Percentiles rank a stretch among this genome's conserved stretches.
These are phyloP conservation scores for Exsudoporus floridanus DNA, from an alignment of 1,284 basidiomycete genomes.

Conservation along the genomic window DNA sequence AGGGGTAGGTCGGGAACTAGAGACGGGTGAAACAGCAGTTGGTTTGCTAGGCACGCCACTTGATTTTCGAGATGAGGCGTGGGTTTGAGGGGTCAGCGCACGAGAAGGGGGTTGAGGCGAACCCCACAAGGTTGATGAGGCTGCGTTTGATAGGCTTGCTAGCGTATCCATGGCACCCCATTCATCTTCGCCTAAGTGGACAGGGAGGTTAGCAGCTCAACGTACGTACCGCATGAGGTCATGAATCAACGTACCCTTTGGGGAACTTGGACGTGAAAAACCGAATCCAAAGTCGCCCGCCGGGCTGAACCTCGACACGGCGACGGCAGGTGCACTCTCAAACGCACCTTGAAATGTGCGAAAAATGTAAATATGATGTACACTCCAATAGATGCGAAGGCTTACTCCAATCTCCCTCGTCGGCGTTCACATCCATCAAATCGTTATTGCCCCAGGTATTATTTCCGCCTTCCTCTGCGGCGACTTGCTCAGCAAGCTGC, in stretches of 20 bases:
- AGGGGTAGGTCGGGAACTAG: conserved; percentile 27
- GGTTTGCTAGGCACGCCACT: background rate
- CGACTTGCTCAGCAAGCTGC: conserved; percentile 58
- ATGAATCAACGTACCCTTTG: conserved; percentile 13
- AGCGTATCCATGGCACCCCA: conserved; percentile 27
- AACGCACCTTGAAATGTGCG: conserved; percentile 63
- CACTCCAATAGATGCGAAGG: conserved; percentile 9
- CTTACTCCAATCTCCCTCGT: conserved; percentile 90
- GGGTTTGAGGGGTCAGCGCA: conserved; percentile 13
- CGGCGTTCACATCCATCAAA: conserved; percentile 88
- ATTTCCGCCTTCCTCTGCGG: conserved; percentile 49
- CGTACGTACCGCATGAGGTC: background rate
- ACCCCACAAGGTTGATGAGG: conserved; percentile 14
- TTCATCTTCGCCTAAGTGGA: conserved; percentile 12
- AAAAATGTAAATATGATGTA: background rate
- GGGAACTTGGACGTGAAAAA: conserved; percentile 13
- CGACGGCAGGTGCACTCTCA: conserved; percentile 59
- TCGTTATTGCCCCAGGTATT: conserved; percentile 71
- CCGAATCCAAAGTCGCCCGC: conserved; percentile 25
- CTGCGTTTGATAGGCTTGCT: background rate
- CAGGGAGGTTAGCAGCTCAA: background rate
- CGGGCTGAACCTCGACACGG: conserved; percentile 29
- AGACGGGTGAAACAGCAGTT: conserved; percentile 13
- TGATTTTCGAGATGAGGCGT: conserved; percentile 9
- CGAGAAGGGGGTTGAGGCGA: conserved; percentile 20